phyloP scores from a whole-genome alignment of 768 basidiomycete genomes.

The Tylopilus plumbeoviolaceoides region DNA sequence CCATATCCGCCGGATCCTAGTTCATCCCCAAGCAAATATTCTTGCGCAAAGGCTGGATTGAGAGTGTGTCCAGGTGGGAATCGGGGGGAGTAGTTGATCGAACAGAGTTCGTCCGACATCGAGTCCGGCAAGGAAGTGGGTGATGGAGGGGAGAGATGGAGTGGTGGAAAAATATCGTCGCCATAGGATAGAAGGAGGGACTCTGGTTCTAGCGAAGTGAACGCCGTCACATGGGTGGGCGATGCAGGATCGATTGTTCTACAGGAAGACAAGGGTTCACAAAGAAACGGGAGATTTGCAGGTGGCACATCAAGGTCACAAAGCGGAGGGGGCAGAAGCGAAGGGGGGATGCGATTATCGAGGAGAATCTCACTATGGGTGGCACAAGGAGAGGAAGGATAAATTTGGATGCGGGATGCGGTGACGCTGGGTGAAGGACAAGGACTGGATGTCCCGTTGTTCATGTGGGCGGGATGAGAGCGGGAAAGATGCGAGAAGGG shows the following conservation, averaged over 20 bases:
- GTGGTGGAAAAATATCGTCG: conserved; percentile 1
- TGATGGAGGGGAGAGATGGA: conserved; percentile 1
- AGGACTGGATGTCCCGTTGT: neutral
- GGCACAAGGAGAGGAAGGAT: neutral
- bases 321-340: neutral
- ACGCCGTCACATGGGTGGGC: neutral
- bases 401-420: neutral
- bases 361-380: neutral
- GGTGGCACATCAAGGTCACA: neutral
- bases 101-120: conserved; percentile 11
- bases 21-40: conserved; percentile 66
- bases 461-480: neutral
- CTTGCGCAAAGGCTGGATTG: conserved; percentile 52
- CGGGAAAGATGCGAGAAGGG: neutral
- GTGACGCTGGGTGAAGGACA: neutral
- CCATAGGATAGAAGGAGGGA: conserved; percentile 25
- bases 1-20: conserved; percentile 92
- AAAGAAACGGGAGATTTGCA: neutral
- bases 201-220: neutral
- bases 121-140: neutral
- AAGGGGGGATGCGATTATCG: neutral
- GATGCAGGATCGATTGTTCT: neutral
- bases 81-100: conserved; percentile 38
- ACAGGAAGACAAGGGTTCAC: neutral
- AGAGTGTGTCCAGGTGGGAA: conserved; percentile 64